Evolutionary conservation across 257 asterid genomes (phyloP).

Genomic region (Buddleja alternifolia): DNA sequence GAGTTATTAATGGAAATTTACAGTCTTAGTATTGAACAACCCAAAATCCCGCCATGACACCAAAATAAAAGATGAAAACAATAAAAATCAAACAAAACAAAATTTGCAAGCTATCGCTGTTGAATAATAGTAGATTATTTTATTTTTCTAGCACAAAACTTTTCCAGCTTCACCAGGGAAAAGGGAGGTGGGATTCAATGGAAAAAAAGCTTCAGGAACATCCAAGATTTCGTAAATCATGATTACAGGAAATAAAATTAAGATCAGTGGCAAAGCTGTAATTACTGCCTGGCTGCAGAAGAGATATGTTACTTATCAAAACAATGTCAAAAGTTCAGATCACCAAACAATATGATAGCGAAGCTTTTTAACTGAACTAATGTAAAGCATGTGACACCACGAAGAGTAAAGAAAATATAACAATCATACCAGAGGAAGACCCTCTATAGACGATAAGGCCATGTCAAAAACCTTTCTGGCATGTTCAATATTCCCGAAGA

Average conservation of each 20-base stretch:
- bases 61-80: not conserved
- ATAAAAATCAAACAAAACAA: not conserved
- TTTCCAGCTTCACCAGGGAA: not conserved
- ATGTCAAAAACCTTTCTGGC: conserved; percentile 94
- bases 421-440: conserved; percentile 72
- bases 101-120: not conserved
- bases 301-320: not conserved
- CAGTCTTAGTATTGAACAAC: not conserved
- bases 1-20: not conserved
- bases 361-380: not conserved
- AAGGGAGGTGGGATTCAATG: not conserved
- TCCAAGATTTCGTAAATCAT: not conserved
- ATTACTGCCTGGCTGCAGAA: not conserved
- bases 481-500: conserved; percentile 76
- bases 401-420: conserved; percentile 28
- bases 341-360: conserved; percentile 3
- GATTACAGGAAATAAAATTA: not conserved
- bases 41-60: conserved; percentile 5
- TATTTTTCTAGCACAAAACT: not conserved
- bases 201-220: conserved; percentile 4
- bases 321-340: conserved; percentile 14
- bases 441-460: conserved; percentile 86
- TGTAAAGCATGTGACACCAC: conserved; percentile 18
- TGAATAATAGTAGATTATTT: not conserved
- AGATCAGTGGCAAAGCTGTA: not conserved